Evolutionary conservation across 164 flowering plant genomes (phyloP).

Genomic region (Houttuynia cordata): DNA sequence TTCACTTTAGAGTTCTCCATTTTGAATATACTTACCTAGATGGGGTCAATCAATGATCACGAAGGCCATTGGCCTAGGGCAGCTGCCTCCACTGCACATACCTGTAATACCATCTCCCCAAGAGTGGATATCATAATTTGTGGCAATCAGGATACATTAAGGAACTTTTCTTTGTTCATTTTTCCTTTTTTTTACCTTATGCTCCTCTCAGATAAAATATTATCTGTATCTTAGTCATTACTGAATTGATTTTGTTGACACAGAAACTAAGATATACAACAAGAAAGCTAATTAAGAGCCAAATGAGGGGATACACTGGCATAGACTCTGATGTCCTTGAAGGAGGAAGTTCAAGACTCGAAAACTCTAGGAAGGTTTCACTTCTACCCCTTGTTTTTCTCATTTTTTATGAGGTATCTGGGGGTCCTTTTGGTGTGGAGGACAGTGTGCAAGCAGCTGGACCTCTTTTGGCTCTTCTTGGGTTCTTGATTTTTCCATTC

Average conservation of each 20-base stretch:
- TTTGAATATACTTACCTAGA: too few species aligned
- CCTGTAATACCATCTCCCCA: neutral
- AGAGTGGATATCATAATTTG: neutral
- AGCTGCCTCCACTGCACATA: too few species aligned
- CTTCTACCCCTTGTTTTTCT: conserved; percentile 3
- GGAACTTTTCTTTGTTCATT: too few species aligned
- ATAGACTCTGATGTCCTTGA: neutral
- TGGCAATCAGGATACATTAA: neutral
- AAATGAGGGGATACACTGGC: neutral
- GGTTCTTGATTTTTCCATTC: conserved; percentile 4
- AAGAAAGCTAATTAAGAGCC: neutral
- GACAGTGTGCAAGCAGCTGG: conserved; percentile 5
- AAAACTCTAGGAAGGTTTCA: neutral
- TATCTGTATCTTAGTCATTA: neutral
- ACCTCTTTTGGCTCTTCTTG: conserved; percentile 4
- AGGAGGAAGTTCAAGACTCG: neutral
- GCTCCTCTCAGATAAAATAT: neutral
- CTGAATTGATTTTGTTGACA: too few species aligned
- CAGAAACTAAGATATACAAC: neutral
- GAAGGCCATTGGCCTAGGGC: too few species aligned
- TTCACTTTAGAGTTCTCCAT: too few species aligned
- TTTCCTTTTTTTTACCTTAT: neutral
- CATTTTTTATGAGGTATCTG: conserved; percentile 3
- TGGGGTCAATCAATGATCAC: too few species aligned
- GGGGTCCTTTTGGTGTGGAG: conserved; percentile 6